Conservation (phyloP, 192 early-diverging fungal genomes). For the Podila horticola region DNA sequence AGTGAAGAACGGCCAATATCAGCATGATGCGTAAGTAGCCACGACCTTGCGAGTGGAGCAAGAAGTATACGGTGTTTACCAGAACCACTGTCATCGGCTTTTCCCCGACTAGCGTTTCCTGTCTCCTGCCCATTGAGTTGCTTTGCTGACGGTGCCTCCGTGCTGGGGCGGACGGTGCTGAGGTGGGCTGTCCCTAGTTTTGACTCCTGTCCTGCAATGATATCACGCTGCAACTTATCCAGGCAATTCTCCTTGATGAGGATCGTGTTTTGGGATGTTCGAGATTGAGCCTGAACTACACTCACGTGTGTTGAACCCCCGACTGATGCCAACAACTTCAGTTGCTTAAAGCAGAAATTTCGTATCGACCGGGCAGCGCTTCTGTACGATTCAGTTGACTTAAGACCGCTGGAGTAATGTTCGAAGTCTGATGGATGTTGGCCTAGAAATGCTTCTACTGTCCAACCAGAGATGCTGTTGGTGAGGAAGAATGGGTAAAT, state of each 20-base stretch:
- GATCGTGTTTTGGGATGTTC: conserved; percentile 22
- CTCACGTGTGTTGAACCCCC: conserved; percentile 18
- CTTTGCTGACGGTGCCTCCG: conserved; percentile 13
- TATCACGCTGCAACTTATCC: conserved; percentile 22
- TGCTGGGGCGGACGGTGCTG: conserved; percentile 4
- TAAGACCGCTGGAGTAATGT: conserved; percentile 7
- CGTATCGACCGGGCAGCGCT: conserved; percentile 15
- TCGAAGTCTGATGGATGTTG: conserved; percentile 30
- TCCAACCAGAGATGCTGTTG: conserved; percentile 23
- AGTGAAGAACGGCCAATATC: conserved; percentile 5
- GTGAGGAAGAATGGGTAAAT: conserved; percentile 25
- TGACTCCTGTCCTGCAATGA: conserved; percentile 10
- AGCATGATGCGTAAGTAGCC: conserved; percentile 8
- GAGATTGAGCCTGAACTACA: conserved; percentile 23
- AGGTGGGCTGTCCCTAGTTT: conserved; percentile 10
- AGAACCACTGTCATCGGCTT: conserved; percentile 3
- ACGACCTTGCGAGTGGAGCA: conserved; percentile 11
- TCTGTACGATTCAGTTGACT: conserved; percentile 14
- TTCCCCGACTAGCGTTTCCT: conserved; percentile 10
- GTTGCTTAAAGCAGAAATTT: conserved; percentile 14
- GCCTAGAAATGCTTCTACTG: conserved; percentile 13
- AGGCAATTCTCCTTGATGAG: conserved; percentile 28
- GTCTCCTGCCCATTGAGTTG: conserved; percentile 8
- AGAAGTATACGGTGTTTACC: conserved; percentile 16
- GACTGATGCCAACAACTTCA: conserved; percentile 16